A percentile compares a stretch with the other conserved stretches of the same genome.
Conservation (phyloP, 306 rosid species). For the Ziziphus jujuba region DNA sequence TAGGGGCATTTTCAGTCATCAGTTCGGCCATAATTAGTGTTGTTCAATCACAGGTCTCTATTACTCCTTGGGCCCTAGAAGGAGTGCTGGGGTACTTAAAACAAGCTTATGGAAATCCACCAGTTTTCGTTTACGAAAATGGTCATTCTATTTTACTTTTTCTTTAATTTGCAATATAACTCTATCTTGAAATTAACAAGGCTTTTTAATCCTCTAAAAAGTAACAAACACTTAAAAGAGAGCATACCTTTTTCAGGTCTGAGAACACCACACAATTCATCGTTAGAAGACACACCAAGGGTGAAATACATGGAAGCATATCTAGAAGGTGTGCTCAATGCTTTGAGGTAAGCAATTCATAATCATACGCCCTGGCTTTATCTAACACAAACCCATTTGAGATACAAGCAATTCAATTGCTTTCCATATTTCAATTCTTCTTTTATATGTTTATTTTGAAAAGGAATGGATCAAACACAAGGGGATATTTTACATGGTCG, state of each 20-base stretch:
- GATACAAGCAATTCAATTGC: background rate
- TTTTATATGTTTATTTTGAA: background rate
- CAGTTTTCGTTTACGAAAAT: conserved; percentile 57
- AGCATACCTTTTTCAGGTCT: conserved; percentile 34
- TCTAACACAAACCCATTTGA: background rate
- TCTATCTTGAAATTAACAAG: no score
- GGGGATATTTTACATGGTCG: conserved; percentile 71
- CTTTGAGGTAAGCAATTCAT: conserved; percentile 41
- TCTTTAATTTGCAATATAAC: background rate
- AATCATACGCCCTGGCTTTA: background rate
- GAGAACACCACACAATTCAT: conserved; percentile 39
- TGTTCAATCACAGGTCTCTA: background rate
- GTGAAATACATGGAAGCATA: conserved; percentile 43
- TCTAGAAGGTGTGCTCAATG: conserved; percentile 41
- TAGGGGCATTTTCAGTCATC: no score
- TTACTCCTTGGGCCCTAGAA: conserved; percentile 40
- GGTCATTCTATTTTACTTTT: conserved; percentile 40
- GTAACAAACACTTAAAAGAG: background rate
- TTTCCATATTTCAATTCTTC: conserved; percentile 26
- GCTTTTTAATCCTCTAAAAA: background rate
- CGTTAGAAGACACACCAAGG: conserved; percentile 52
- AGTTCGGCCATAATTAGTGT: no score
- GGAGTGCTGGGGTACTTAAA: conserved; percentile 45
- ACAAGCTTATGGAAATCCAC: conserved; percentile 64
- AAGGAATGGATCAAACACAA: conserved; percentile 64